Conservation (phyloP, 1,139 yeast genomes). For the Candida sp. region DNA sequence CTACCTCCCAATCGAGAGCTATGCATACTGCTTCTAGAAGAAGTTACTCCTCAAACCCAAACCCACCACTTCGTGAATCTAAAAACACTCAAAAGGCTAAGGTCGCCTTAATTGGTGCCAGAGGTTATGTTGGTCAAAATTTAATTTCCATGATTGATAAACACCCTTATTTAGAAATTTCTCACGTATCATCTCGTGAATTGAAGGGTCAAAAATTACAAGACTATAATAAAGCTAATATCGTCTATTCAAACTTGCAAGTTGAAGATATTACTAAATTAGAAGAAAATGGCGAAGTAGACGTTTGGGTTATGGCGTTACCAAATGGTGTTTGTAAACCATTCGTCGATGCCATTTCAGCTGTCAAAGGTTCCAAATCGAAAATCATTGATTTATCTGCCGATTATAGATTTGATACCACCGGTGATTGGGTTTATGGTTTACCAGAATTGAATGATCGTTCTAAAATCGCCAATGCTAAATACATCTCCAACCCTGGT, state of each 20-base stretch:
- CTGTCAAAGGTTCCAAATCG: constrained; percentile 55
- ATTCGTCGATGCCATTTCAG: constrained; percentile 89
- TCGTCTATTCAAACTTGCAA: constrained; percentile 81
- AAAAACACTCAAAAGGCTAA: constrained; percentile 57
- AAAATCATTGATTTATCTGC: constrained; percentile 93
- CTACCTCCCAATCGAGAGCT: constrained; percentile 40
- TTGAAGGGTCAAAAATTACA: constrained; percentile 80
- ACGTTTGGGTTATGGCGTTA: constrained; percentile 98
- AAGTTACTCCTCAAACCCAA: constrained; percentile 53
- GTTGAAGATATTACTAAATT: constrained; percentile 79
- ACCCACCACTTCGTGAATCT: constrained; percentile 67
- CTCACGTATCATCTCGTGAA: constrained; percentile 96
- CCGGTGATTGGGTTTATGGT: constrained; percentile 91
- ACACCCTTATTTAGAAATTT: constrained; percentile 83
- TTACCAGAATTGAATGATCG: constrained; percentile 81
- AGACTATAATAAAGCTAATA: constrained; percentile 80
- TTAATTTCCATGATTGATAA: constrained; percentile 79
- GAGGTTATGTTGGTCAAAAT: constrained; percentile 97
- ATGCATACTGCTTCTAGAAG: constrained; percentile 21
- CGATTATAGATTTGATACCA: constrained; percentile 88
- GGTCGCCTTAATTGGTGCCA: constrained; percentile 95
- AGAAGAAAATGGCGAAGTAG: constrained; percentile 77
- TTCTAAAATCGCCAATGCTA: constrained; percentile 62
- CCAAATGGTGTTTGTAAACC: constrained; percentile 99
- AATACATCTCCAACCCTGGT: constrained; percentile 93